phyloP scores from a whole-genome alignment of 2,329 filamentous ascomycete species.

The Nakataea oryzae region DNA sequence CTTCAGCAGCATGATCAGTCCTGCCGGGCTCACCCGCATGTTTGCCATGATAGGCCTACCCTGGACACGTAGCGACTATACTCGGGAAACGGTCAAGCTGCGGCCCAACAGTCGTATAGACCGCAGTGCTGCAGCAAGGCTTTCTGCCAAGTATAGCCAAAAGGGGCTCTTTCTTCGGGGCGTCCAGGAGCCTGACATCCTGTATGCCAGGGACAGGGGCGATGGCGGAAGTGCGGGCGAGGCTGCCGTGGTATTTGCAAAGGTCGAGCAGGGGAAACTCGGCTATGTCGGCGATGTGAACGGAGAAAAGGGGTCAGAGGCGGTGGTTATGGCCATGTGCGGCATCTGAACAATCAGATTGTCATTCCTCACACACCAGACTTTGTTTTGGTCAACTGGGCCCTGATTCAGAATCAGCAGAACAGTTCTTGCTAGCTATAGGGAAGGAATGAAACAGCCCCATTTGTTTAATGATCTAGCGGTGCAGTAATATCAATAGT shows the following conservation, averaged over 20 bases:
- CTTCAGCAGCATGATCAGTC: conserved; percentile 10
- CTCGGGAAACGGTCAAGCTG: conserved; percentile 10
- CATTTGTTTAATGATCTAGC: too few species aligned
- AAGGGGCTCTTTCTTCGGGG: conserved; percentile 13
- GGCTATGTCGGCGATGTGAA: conserved; percentile 20
- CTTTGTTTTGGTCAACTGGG: too few species aligned
- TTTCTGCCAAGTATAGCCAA: conserved; percentile 14
- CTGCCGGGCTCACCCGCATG: conserved; percentile 12
- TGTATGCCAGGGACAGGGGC: conserved; percentile 11
- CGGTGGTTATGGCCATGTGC: conserved; percentile 17
- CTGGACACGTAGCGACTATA: conserved; percentile 12
- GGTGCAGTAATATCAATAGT: too few species aligned
- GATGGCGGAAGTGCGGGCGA: conserved; percentile 4
- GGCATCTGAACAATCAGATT: conserved; percentile 8
- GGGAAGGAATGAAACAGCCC: too few species aligned
- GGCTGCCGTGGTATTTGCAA: conserved; percentile 13
- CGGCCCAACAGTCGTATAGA: conserved; percentile 5
- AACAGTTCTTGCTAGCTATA: too few species aligned
- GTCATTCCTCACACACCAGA: too few species aligned
- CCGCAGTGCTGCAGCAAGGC: conserved; percentile 6
- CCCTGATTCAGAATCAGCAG: too few species aligned
- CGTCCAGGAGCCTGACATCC: conserved; percentile 10
- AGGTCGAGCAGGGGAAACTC: conserved; percentile 14
- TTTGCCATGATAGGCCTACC: conserved; percentile 15
- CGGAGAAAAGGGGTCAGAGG: conserved; percentile 9